Percentiles rank a stretch among this genome's conserved stretches.
Conservation (phyloP, 768 basidiomycete genomes). For the Tephrocybe sp. region DNA sequence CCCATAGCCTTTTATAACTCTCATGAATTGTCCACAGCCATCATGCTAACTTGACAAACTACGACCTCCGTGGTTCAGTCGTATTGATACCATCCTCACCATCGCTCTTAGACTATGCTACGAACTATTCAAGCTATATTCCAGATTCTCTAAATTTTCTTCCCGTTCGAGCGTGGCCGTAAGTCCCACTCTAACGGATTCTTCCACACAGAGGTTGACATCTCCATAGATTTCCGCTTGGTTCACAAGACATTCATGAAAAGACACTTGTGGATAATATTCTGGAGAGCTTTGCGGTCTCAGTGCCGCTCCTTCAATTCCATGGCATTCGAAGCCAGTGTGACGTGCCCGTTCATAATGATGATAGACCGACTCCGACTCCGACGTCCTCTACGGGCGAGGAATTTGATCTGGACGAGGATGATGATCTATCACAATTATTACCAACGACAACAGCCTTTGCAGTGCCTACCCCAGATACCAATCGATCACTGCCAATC, state of each 20-base stretch:
- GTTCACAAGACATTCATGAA: background rate
- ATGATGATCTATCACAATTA: background rate
- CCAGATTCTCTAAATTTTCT: constrained; percentile 2
- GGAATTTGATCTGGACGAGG: background rate
- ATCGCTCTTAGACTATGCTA: constrained; percentile 3
- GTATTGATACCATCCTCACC: constrained; percentile 10
- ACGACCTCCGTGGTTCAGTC: constrained; percentile 10
- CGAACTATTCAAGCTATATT: constrained; percentile 12
- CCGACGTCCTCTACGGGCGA: background rate
- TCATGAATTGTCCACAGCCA: background rate
- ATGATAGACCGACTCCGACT: too few species aligned
- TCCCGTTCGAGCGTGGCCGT: constrained; percentile 12
- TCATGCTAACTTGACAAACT: constrained; percentile 7
- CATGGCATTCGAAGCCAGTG: constrained; percentile 22
- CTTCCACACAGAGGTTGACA: background rate
- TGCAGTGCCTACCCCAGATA: background rate
- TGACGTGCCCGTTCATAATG: background rate
- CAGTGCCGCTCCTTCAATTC: constrained; percentile 29
- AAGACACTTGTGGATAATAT: constrained; percentile 4
- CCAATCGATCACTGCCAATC: background rate
- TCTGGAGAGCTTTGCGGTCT: constrained; percentile 23
- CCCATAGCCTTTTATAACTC: background rate
- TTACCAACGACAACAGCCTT: background rate
- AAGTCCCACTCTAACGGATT: background rate
- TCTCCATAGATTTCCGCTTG: constrained; percentile 5